These are phyloP conservation scores for Trichoderma parareesei DNA, from an alignment of 495 filamentous ascomycete genomes.

Conservation along the genomic window DNA sequence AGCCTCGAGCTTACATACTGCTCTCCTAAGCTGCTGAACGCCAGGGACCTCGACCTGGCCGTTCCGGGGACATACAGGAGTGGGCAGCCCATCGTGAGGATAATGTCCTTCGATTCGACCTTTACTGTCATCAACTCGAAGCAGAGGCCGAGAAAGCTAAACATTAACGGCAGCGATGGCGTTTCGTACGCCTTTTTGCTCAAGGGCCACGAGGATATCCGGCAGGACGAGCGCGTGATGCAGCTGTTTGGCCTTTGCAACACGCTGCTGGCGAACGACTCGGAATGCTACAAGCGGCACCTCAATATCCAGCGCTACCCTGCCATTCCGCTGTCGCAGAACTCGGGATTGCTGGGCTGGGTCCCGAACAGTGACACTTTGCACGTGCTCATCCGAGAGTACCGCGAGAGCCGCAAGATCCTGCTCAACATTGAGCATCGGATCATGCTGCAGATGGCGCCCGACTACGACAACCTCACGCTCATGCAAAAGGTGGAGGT, in stretches of 20 bases:
- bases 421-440: constrained; percentile 97
- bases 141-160: constrained; percentile 85
- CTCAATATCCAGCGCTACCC: constrained; percentile 91
- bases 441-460: constrained; percentile 99
- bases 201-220: constrained; percentile 97
- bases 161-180: constrained; percentile 81
- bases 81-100: constrained; percentile 76
- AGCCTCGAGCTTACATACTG: constrained; percentile 93
- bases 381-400: constrained; percentile 93
- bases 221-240: constrained; percentile 98
- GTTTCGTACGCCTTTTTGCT: constrained; percentile 74
- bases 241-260: constrained; percentile 96
- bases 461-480: constrained; percentile 95
- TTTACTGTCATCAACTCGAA: constrained; percentile 93
- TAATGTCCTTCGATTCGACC: constrained; percentile 79
- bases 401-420: constrained; percentile 92
- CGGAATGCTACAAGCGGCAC: constrained; percentile 93
- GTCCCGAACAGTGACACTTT: constrained; percentile 97
- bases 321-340: constrained; percentile 90
- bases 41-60: constrained; percentile 76
- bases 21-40: constrained; percentile 80
- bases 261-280: constrained; percentile 82
- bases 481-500: constrained; percentile 99
- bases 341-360: constrained; percentile 90
- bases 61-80: constrained; percentile 91